A percentile compares a stretch with the other conserved stretches of the same genome.
These are phyloP conservation scores for Hemisphaericaspora xylanilytica DNA, from an alignment of 1,139 yeast species.

Conservation along the genomic window DNA sequence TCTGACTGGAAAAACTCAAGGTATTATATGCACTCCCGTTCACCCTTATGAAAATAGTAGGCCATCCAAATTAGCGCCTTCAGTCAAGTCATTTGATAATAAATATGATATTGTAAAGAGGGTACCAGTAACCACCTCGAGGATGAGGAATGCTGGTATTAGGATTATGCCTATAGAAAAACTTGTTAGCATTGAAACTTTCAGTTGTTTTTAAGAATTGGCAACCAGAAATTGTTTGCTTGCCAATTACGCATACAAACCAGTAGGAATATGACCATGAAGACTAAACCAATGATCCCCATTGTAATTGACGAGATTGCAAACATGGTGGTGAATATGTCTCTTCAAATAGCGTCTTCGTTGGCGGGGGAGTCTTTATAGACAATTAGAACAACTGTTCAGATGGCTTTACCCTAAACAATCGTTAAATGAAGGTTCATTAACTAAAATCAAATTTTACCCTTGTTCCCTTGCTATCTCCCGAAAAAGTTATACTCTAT, in stretches of 20 bases:
- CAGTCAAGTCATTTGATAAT: slow-evolving; percentile 6
- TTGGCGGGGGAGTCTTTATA: too few species aligned
- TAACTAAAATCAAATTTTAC: too few species aligned
- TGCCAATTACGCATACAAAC: slow-evolving; percentile 16
- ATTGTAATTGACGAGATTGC: slow-evolving; percentile 21
- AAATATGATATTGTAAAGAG: slow-evolving; percentile 10
- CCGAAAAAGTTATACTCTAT: too few species aligned
- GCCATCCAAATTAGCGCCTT: slow-evolving; percentile 10
- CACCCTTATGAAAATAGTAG: slow-evolving; percentile 2
- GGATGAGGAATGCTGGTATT: slow-evolving; percentile 12
- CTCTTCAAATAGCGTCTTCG: too few species aligned
- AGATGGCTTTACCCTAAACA: too few species aligned
- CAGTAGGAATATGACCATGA: slow-evolving; percentile 14
- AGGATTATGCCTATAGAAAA: slow-evolving; percentile 10
- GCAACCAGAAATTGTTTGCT: too few species aligned
- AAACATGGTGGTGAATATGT: slow-evolving; percentile 13
- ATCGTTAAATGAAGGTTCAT: too few species aligned
- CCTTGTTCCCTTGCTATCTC: too few species aligned
- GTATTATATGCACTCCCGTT: neutral
- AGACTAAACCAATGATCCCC: slow-evolving; percentile 11
- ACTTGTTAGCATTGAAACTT: slow-evolving; percentile 4
- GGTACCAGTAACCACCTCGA: slow-evolving; percentile 12
- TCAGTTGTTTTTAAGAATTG: too few species aligned
- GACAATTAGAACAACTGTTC: too few species aligned
- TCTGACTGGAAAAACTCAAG: neutral